phyloP scores from a whole-genome alignment of 768 basidiomycete species.

The Kwoniella dejecticola region DNA sequence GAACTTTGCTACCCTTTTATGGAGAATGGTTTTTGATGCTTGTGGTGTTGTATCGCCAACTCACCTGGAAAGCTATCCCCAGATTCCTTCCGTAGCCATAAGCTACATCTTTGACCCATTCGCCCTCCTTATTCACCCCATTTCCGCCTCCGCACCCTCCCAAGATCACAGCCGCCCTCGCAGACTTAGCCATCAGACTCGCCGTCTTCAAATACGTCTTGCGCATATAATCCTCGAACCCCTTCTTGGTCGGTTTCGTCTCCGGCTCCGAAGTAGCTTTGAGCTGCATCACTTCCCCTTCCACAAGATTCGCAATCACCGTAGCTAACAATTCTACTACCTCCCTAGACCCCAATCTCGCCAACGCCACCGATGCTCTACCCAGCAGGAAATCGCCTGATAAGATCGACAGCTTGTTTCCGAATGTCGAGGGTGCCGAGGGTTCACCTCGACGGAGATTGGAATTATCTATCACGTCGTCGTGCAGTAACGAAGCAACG shows the following conservation, averaged over 20 bases:
- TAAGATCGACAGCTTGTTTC: conserved; percentile 90
- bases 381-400: conserved; percentile 95
- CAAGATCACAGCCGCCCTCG: conserved; percentile 80
- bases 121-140: conserved; percentile 62
- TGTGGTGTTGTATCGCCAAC: too few relatives aligned
- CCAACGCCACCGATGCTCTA: conserved; percentile 81
- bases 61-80: conserved; percentile 93
- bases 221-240: conserved; percentile 69
- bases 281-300: conserved; percentile 89
- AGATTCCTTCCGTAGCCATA: conserved; percentile 88
- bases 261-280: conserved; percentile 43
- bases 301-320: conserved; percentile 93
- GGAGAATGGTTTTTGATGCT: too few relatives aligned
- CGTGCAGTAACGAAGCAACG: conserved; percentile 88
- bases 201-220: conserved; percentile 95
- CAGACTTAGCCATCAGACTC: conserved; percentile 83
- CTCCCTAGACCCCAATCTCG: conserved; percentile 79
- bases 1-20: too few relatives aligned
- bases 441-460: conserved; percentile 70
- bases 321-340: conserved; percentile 91
- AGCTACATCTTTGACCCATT: conserved; percentile 82
- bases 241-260: conserved; percentile 51
- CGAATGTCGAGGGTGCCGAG: conserved; percentile 74
- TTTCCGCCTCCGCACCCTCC: conserved; percentile 70
- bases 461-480: conserved; percentile 79